Base-by-base conservation (phyloP, 2,329 filamentous ascomycete species). In the Microdochium bolleyi region DNA sequence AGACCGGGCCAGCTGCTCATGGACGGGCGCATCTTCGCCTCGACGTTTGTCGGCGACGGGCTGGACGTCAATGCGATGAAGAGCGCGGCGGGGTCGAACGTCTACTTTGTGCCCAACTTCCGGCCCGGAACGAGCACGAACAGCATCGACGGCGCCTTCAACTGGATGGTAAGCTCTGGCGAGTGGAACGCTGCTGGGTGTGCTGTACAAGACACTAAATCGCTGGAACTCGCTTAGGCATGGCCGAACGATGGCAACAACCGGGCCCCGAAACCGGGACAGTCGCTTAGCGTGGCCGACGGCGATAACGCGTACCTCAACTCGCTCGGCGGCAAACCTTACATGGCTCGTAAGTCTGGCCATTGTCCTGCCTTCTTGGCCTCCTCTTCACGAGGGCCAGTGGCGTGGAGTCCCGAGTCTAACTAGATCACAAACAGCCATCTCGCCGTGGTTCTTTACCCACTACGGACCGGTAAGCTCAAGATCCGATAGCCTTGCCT, bases 71-170 rank as follows among this genome's bases (percentile, higher is more conserved):
- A 61, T 5, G 66, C 67, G 3, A 65, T 79, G 51, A 63, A 67
- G 24, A 56, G 66, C 2, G 70, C 72, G n/a, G 72, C 74, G 3
- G 73, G 73, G 2, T 60, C 63, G 2, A 64, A 72, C 16, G 61
- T 78, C 50, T 78, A 71, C 58, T 78, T 75, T 52, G 74, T 73
- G 0, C 76, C 76, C 13, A 79, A 79, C 58, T 78, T 75, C 56
- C 70, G 74, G 53, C 74, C 74, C 0, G 67, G 66, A 1, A 61
- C 66, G 27, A 66, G 68, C 2, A 57, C 62, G 0, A 61, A 73
- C 48, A 67, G 72, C 44, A 58, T 58, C 24, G 74, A 78, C 52
- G 74, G 72, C 2, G 69, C 73, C 1, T 64, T 78, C 51, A 73
- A 70, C 56, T 78, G 74, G 74, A 61, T 70, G 54, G 41, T 46